Evolutionary conservation across 139 green algal species (phyloP), one percentile per base, ranked within the genome.

Genomic region (Chara braunii): DNA sequence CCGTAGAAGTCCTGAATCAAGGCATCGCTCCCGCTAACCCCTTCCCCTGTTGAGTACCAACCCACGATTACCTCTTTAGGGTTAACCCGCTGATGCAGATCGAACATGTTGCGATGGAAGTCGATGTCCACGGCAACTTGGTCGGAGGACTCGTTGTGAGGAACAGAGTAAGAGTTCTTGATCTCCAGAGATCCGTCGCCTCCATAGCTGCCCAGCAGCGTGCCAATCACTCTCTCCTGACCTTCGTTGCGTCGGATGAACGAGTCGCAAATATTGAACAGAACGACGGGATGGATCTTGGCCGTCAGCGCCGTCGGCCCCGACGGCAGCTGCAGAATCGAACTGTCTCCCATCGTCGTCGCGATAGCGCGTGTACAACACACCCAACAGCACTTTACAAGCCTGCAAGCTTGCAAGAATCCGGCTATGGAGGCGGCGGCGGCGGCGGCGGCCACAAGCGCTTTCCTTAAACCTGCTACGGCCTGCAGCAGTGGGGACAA

Each of bases 1-100:
- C 68, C 61, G 72, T 94, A 95, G 50, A 95, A 95, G 55, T 90
- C 84, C 77, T 96, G 90, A 37, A 95, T 92, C 6, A 96, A 75
- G 0, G 86, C 85, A 61, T 96, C 89, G 50, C 81, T 88, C 75
- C 81, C 85, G 55, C 72, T 85, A n/a, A 94, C 51, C 6, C 70
- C 68, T 3, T 57, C 51, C 18, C 88, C 87, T 1, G 88, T 96
- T 2, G 88, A 90, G 63, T 93, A 97, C 91, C 91, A 97, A 32
- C 91, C 90, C 94, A 85, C 42, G 31, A 97, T 86, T 22, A 67
- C 40, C 64, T 97, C 90, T 29, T 82, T 81, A 29, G 79, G 72
- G 43, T 86, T 87, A 18, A 97, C 91, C 35, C 80, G 84, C 31
- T 90, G 83, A 45, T 96, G 88, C 33, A 97, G 81, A 14, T 90